Evolutionary conservation across 805 yeast species (phyloP), one percentile per base, ranked within the genome.

Genomic region (Priceomyces castillae): DNA sequence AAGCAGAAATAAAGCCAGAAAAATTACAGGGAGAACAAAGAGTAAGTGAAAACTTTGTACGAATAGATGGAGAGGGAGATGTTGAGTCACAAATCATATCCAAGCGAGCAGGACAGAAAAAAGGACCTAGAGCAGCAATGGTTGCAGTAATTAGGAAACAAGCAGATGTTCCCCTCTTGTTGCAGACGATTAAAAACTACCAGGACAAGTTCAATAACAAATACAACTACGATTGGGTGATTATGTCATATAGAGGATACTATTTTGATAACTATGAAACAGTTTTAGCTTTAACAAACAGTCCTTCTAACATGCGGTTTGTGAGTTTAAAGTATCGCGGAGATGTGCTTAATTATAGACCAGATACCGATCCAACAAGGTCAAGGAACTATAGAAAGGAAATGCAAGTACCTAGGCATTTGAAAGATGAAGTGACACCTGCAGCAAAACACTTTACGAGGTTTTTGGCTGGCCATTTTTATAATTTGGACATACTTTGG

Each of bases 381-480:
- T 72, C 74, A 39, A 51, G 57, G 10, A 43, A 49, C n/a, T 48
- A 52, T 9, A 49, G 66, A 50, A 46, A 49, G 11, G 47, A 54
- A 15, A 42, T 68, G 53, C 49, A 51, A 11, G 28, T 44, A 4
- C 48, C 59, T 16, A 47, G 40, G 19, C 42, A 48, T 7, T 57
- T 73, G 51, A 65, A 66, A 44, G 71, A 73, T 22, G 53, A 55
- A 19, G 51, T 49, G 20, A 42, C 49, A 7, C 50, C 46, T 33
- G 47, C 49, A 14, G 51, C 50, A 38, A 44, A 57, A 14, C 59
- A 52, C 40, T 49, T 57, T 48, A 50, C 61, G 30, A 42, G 62
- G 9, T 56, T 53, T 42, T 47, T 49, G 39, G 37, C 52, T 0
- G 61, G 62, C 2, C 54, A 54, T 19, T 52, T 59, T 36, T 58